Percentiles rank a stretch among this genome's conserved stretches.
phyloP scores from a whole-genome alignment of 2,329 filamentous ascomycete species.

The Pseudogymnoascus sp. region DNA sequence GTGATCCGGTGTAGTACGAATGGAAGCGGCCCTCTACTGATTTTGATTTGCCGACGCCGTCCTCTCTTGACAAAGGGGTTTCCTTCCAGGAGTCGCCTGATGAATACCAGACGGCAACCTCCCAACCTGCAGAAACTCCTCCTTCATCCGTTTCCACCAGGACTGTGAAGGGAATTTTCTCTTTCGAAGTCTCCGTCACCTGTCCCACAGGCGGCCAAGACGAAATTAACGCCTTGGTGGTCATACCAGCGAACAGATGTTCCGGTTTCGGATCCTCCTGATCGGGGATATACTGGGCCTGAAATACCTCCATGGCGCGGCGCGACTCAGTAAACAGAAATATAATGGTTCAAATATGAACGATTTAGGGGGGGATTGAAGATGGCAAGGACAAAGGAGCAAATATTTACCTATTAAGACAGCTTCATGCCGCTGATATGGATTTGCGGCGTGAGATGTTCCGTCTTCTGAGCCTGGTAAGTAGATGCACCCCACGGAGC shows the following conservation, averaged over 20 bases:
- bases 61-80: slow-evolving; percentile 31
- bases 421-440: neutral
- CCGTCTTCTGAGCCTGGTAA: slow-evolving; percentile 5
- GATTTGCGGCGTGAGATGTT: slow-evolving; percentile 7
- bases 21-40: slow-evolving; percentile 1
- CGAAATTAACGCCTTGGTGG: slow-evolving; percentile 44
- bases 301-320: slow-evolving; percentile 26
- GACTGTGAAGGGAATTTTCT: slow-evolving; percentile 52
- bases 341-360: neutral
- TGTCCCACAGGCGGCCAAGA: slow-evolving; percentile 68
- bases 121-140: slow-evolving; percentile 51
- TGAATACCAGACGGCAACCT: slow-evolving; percentile 67
- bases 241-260: slow-evolving; percentile 14
- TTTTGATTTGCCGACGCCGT: neutral
- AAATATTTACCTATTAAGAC: neutral
- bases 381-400: slow-evolving; percentile 8
- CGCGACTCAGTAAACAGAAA: slow-evolving; percentile 17
- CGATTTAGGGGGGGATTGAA: slow-evolving; percentile 7
- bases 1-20: slow-evolving; percentile 45
- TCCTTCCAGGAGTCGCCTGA: slow-evolving; percentile 48
- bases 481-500: slow-evolving; percentile 1
- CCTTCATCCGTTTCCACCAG: slow-evolving; percentile 56
- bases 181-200: slow-evolving; percentile 49
- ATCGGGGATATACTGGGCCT: slow-evolving; percentile 27
- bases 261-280: slow-evolving; percentile 32